Percentiles rank a stretch among this genome's conserved stretches.
Evolutionary conservation across 768 basidiomycete species (phyloP).

Genomic region (Boletus edulis): DNA sequence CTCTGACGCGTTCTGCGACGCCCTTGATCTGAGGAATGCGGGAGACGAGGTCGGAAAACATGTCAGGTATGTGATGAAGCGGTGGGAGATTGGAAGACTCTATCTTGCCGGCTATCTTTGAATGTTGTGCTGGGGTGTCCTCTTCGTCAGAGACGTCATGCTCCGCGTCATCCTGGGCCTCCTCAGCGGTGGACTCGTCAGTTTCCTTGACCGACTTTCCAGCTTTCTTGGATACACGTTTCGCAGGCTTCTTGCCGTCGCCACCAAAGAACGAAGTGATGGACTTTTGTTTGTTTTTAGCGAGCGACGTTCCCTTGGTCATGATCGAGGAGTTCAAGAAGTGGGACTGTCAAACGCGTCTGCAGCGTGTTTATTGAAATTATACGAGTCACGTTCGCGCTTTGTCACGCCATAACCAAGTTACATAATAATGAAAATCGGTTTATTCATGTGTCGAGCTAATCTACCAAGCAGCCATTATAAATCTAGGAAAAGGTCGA

Average conservation of each 20-base stretch:
- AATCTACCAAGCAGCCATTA: not conserved
- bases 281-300: slow-evolving; percentile 47
- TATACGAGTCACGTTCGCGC: slow-evolving; percentile 26
- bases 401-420: slow-evolving; percentile 12
- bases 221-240: slow-evolving; percentile 24
- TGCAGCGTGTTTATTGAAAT: not conserved
- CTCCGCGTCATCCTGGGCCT: slow-evolving; percentile 35
- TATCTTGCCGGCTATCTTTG: slow-evolving; percentile 35
- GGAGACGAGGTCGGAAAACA: slow-evolving; percentile 73
- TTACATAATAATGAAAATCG: slow-evolving; percentile 9
- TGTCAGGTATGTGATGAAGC: slow-evolving; percentile 65
- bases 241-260: slow-evolving; percentile 26
- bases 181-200: slow-evolving; percentile 30
- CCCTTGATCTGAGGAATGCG: slow-evolving; percentile 63
- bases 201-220: slow-evolving; percentile 33
- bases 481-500: not conserved
- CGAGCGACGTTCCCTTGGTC: slow-evolving; percentile 44
- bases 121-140: slow-evolving; percentile 32
- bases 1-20: slow-evolving; percentile 64
- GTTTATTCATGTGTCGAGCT: slow-evolving; percentile 7
- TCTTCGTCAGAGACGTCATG: slow-evolving; percentile 30
- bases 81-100: slow-evolving; percentile 74
- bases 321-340: slow-evolving; percentile 31
- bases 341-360: slow-evolving; percentile 10
- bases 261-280: slow-evolving; percentile 55